Percentiles rank a stretch among this genome's conserved stretches.
Evolutionary conservation across 1,139 yeast genomes (phyloP).

Genomic region (Candida pseudoviswanathii): DNA sequence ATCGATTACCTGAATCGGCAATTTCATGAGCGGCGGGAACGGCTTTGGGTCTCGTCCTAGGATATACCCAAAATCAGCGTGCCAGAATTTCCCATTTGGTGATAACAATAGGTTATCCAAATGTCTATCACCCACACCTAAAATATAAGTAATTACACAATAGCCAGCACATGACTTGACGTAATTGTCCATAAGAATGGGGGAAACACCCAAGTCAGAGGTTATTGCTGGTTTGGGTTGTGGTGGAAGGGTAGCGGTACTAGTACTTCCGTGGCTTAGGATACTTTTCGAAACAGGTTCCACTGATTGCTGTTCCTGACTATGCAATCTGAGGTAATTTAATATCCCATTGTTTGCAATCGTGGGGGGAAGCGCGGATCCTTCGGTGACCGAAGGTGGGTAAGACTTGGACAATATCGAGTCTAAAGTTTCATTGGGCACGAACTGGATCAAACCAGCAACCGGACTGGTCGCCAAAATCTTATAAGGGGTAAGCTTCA

Average conservation of each 20-base stretch:
- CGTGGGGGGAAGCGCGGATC: constrained; percentile 4
- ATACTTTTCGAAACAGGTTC: constrained; percentile 37
- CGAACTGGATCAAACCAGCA: constrained; percentile 92
- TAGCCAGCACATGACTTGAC: constrained; percentile 97
- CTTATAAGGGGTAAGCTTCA: constrained; percentile 84
- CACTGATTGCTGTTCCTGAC: constrained; percentile 41
- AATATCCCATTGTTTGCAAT: constrained; percentile 58
- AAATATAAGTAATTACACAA: constrained; percentile 90
- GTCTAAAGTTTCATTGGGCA: constrained; percentile 91
- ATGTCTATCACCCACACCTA: constrained; percentile 98
- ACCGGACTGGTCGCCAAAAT: constrained; percentile 88
- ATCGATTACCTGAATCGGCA: constrained; percentile 94
- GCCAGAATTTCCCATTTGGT: constrained; percentile 86
- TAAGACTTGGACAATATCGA: constrained; percentile 65
- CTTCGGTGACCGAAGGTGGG: constrained; percentile 29
- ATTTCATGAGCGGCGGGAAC: constrained; percentile 96
- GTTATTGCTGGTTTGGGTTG: constrained; percentile 34
- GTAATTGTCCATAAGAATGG: constrained; percentile 86
- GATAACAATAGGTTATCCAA: constrained; percentile 78
- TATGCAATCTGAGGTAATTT: constrained; percentile 66
- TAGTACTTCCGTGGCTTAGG: constrained; percentile 16
- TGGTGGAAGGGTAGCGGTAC: constrained; percentile 7
- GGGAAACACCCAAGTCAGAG: constrained; percentile 72
- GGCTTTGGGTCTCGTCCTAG: constrained; percentile 97
- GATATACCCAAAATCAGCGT: constrained; percentile 96